phyloP scores from a whole-genome alignment of 139 green algal species.

The Chlorella ohadii region DNA sequence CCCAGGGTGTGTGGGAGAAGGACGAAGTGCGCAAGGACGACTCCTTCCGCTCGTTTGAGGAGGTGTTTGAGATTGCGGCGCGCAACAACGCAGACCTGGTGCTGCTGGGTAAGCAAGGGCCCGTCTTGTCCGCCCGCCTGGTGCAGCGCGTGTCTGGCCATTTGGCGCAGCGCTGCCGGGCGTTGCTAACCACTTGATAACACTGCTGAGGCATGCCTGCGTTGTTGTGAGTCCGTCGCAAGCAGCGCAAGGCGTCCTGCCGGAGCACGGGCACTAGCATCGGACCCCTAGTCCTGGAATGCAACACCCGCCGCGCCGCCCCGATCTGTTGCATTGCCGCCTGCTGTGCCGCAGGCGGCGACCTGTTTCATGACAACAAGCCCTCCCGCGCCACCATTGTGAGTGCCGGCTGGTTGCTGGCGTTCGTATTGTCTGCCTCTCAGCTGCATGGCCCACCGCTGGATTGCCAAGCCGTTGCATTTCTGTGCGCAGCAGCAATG shows the following conservation, averaged over 20 bases:
- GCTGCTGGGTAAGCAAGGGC: constrained; percentile 71
- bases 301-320: too few species aligned
- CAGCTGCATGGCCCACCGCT: not conserved
- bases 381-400: constrained; percentile 74
- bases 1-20: constrained; percentile 95
- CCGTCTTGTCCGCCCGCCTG: too few species aligned
- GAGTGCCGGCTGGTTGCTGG: not conserved
- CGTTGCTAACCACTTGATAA: too few species aligned
- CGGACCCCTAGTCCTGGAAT: too few species aligned
- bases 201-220: too few species aligned
- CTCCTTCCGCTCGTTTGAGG: constrained; percentile 93
- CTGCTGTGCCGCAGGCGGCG: constrained; percentile 60
- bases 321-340: too few species aligned
- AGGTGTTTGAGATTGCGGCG: constrained; percentile 79
- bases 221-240: too few species aligned
- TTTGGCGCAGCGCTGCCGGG: too few species aligned
- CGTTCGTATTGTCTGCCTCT: too few species aligned
- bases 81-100: constrained; percentile 84
- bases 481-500: not conserved
- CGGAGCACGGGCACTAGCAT: too few species aligned
- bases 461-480: not conserved
- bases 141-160: too few species aligned
- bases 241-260: too few species aligned
- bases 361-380: constrained; percentile 99
- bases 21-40: constrained; percentile 93